Evolutionary conservation across 257 asterid species (phyloP).

Genomic region (Nicotiana tomentosiformis): DNA sequence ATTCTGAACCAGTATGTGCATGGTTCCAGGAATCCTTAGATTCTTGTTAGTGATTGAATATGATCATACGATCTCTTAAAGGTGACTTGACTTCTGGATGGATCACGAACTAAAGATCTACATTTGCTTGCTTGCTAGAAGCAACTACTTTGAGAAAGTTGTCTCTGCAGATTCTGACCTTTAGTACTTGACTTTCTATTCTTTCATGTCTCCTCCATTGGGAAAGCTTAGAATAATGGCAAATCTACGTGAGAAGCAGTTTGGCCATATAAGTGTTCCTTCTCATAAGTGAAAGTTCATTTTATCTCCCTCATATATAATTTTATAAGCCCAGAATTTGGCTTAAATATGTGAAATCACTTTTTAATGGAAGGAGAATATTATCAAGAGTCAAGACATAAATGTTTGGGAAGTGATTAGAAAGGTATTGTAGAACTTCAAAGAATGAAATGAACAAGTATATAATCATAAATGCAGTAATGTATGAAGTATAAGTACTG

Average conservation of each 20-base stretch:
- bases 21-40: too few relatives aligned
- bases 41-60: too few relatives aligned
- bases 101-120: neutral
- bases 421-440: neutral
- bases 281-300: neutral
- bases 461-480: neutral
- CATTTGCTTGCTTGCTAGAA: neutral
- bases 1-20: too few relatives aligned
- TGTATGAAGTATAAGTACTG: neutral
- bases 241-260: neutral
- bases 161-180: neutral
- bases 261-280: neutral
- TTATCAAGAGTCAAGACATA: neutral
- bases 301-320: neutral
- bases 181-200: neutral
- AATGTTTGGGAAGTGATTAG: neutral
- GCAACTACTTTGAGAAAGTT: neutral
- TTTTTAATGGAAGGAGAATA: neutral
- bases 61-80: too few relatives aligned
- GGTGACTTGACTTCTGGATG: neutral
- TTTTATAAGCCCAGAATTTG: neutral
- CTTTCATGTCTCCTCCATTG: neutral
- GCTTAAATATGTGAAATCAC: neutral
- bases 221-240: neutral
- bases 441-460: neutral